Base-by-base conservation (phyloP, 2,329 filamentous ascomycete species). In the Cladosporium sp. region DNA sequence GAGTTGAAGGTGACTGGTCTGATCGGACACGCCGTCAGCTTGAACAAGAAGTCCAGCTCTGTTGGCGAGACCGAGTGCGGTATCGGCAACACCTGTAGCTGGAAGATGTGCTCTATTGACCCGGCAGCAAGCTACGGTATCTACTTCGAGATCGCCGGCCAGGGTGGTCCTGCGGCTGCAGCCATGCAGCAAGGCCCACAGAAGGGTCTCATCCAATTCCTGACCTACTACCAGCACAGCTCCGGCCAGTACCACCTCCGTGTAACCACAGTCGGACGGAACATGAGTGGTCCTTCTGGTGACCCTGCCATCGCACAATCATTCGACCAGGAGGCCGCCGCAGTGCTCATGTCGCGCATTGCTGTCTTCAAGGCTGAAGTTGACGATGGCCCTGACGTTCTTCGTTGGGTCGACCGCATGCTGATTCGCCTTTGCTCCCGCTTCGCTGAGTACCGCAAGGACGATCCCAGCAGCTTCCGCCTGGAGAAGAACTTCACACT, bases 91-190 rank as follows among this genome's bases (percentile, higher is more conserved):
- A 99, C 94, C 0, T 97, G 93, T 75, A 93, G 92, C 3, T 99
- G 94, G 94, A 99, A 99, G 77, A 97, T 99, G 93, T 97, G 94
- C 69, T 92, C 91, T 65, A 97, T 99, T 65, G 92, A 97, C 67
- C 94, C 94, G 10, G 88, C 86, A 56, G 86, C 94, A 32, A 97
- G 91, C 68, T 97, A 97, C 68, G 94, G 91, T 60, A 83, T 99
- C 62, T 99, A 97, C 77, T 99, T 97, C 67, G 94, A 99, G 74
- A 95, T 99, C 70, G 93, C 94, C 47, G 91, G 89, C 66, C 94
- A 97, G 75, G 91, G 91, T 35, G 91, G 91, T 7, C 89, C 91
- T 15, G 83, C 89, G 49, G 65, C 67, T 19, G 59, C 62, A 12
- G 86, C 90, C 62, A 89, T 95, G 73, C 90, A 93, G 69, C 90